These are phyloP conservation scores for Trichophyton rubrum DNA, from an alignment of 2,329 filamentous ascomycete species.

Conservation along the genomic window DNA sequence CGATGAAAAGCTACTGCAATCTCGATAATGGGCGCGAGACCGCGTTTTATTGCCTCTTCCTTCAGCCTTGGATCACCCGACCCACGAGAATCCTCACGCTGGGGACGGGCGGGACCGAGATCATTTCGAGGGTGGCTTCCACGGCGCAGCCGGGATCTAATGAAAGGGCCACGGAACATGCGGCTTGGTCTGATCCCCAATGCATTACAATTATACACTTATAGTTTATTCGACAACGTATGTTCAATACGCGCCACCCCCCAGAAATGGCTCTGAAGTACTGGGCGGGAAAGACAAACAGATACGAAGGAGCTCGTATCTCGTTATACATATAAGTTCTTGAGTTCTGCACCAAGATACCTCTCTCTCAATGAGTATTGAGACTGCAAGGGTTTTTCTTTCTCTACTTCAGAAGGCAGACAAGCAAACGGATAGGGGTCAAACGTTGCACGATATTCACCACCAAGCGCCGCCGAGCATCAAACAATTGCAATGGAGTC, in stretches of 20 bases:
- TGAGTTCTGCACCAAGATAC: neutral
- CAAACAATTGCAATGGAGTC: neutral
- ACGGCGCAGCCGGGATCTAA: neutral
- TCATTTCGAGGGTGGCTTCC: neutral
- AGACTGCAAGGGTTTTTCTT: neutral
- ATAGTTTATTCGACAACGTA: neutral
- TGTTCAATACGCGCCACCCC: neutral
- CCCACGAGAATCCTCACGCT: neutral
- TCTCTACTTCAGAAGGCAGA: neutral
- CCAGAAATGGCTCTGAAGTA: neutral
- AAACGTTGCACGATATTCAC: neutral
- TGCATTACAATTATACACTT: neutral
- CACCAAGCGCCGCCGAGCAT: neutral
- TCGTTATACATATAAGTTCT: neutral
- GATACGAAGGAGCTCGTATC: neutral
- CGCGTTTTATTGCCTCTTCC: neutral
- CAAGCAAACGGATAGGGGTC: neutral
- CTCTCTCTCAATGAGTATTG: neutral
- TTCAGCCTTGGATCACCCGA: neutral
- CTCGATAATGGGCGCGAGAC: no score
- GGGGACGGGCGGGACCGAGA: neutral
- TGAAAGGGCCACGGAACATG: neutral
- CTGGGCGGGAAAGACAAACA: neutral
- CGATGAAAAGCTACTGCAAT: no score
- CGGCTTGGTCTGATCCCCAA: neutral